Percentiles rank a stretch among this genome's conserved stretches.
Conservation (phyloP, 2,329 filamentous ascomycete species). For the Xylaria sp. region DNA sequence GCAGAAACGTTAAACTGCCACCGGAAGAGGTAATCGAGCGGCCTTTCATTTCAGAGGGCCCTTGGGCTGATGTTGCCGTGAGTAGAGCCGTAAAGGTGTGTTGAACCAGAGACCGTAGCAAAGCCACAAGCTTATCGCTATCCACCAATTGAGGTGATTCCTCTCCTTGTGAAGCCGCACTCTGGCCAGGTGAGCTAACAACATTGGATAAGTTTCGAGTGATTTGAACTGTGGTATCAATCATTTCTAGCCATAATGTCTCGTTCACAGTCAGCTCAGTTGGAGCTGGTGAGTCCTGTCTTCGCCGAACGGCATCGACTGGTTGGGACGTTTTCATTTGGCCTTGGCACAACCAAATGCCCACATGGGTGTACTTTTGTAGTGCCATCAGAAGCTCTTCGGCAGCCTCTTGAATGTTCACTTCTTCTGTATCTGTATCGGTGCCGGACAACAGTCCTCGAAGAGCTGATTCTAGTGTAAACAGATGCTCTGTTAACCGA, state of each 20-base stretch:
- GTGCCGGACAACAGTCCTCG: conserved; percentile 76
- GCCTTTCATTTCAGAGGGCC: conserved; percentile 47
- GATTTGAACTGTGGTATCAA: conserved; percentile 70
- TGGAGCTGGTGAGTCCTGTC: conserved; percentile 57
- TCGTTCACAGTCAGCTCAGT: conserved; percentile 65
- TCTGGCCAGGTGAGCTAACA: conserved; percentile 51
- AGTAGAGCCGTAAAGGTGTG: conserved; percentile 90
- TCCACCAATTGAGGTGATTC: conserved; percentile 56
- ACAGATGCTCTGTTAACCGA: conserved; percentile 82
- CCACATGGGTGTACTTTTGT: conserved; percentile 90
- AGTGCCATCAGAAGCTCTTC: conserved; percentile 80
- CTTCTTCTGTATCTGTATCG: conserved; percentile 65
- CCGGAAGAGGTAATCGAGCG: conserved; percentile 53
- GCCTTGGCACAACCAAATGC: conserved; percentile 93
- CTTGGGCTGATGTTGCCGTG: conserved; percentile 72
- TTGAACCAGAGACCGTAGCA: conserved; percentile 84
- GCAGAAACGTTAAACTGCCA: conserved; percentile 82
- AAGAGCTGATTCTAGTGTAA: conserved; percentile 81
- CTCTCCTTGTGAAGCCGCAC: conserved; percentile 40
- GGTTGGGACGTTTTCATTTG: conserved; percentile 74
- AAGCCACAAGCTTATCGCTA: conserved; percentile 69
- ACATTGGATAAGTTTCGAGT: conserved; percentile 71
- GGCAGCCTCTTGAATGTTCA: conserved; percentile 69
- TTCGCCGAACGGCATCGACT: conserved; percentile 61
- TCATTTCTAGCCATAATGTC: conserved; percentile 68